These are phyloP conservation scores for Solanum acaule DNA, from an alignment of 257 asterid genomes.

Conservation along the genomic window DNA sequence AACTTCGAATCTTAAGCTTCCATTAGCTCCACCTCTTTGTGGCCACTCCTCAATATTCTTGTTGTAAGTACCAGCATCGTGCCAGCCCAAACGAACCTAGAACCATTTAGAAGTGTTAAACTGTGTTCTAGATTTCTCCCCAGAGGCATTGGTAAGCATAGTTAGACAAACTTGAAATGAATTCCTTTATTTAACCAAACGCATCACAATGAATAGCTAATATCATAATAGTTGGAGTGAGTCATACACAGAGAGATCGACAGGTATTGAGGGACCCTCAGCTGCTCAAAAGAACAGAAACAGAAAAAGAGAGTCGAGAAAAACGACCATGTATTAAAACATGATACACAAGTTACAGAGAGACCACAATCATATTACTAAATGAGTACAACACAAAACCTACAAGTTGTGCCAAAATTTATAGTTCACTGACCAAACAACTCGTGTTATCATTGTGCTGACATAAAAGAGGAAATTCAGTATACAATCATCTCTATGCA, in stretches of 20 bases:
- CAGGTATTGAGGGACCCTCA: not conserved
- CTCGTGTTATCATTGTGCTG: not conserved
- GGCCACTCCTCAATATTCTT: constrained; percentile 94
- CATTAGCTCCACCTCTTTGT: constrained; percentile 93
- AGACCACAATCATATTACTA: not conserved
- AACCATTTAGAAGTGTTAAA: not conserved
- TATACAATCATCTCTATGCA: not conserved
- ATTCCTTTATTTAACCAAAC: not conserved
- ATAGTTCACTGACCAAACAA: not conserved
- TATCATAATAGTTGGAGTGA: not conserved
- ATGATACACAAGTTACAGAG: not conserved
- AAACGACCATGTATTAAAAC: not conserved
- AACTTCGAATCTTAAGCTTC: constrained; percentile 85
- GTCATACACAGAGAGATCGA: not conserved
- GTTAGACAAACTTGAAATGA: not conserved
- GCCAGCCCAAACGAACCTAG: constrained; percentile 98
- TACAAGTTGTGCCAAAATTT: not conserved
- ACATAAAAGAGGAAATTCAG: not conserved
- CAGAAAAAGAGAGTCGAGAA: not conserved
- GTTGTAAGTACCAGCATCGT: constrained; percentile 97
- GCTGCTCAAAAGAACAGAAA: not conserved
- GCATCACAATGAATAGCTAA: not conserved
- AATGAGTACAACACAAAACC: not conserved
- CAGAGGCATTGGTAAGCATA: not conserved
- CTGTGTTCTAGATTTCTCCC: not conserved